Conservation (phyloP, 176 grass and related monocot genomes). For the Musa acuminata region DNA sequence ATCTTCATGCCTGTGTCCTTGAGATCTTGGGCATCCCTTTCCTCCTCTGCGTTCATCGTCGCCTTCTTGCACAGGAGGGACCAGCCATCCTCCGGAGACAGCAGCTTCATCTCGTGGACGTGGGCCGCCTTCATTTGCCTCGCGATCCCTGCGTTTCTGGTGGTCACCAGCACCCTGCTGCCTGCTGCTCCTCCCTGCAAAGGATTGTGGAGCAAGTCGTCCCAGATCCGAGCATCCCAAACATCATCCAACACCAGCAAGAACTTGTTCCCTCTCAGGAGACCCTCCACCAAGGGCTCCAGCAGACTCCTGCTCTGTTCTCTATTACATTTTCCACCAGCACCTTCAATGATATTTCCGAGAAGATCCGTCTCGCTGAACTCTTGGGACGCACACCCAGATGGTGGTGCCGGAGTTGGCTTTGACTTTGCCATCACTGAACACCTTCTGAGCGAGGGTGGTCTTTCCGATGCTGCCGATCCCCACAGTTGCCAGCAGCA, state of each 20-base stretch:
- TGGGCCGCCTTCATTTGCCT: no score
- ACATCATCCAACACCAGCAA: constrained; percentile 59
- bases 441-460: no score
- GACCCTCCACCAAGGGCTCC: constrained; percentile 11
- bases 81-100: no score
- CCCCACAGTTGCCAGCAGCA: no score
- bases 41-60: no score
- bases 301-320: constrained; percentile 24
- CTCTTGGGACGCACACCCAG: constrained; percentile 15
- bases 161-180: constrained; percentile 49
- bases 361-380: constrained; percentile 39
- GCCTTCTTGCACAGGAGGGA: no score
- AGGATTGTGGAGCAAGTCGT: constrained; percentile 25
- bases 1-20: no score
- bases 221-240: constrained; percentile 36
- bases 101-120: no score
- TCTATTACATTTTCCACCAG: constrained; percentile 27
- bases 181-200: constrained; percentile 29
- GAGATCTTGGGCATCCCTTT: not conserved
- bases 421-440: no score
- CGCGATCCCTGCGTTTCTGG: constrained; percentile 24
- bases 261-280: constrained; percentile 33
- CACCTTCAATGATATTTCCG: constrained; percentile 28
- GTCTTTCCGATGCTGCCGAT: no score
- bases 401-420: not conserved